phyloP scores from a whole-genome alignment of 2,329 filamentous ascomycete genomes.

The Escovopsis sp. region DNA sequence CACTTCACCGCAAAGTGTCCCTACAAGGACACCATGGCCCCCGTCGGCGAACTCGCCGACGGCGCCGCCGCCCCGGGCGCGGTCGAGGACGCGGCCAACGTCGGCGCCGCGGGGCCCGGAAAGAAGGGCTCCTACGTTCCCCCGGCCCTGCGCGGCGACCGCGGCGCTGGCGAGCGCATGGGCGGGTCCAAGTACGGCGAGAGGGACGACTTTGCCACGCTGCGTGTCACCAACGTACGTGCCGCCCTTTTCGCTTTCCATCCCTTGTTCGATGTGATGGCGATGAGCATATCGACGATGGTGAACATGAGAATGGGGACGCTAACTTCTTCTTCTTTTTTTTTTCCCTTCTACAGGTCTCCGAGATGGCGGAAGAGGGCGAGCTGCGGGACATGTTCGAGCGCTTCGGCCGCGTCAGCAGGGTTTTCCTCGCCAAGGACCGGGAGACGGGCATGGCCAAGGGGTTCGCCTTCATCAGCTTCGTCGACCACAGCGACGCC shows the following conservation, averaged over 20 bases:
- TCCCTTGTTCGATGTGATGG: neutral
- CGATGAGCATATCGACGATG: neutral
- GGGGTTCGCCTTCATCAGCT: slow-evolving; percentile 98
- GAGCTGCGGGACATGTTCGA: slow-evolving; percentile 98
- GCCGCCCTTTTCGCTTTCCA: too few species aligned
- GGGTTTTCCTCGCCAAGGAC: slow-evolving; percentile 97
- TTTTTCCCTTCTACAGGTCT: slow-evolving; percentile 59
- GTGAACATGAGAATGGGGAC: slow-evolving; percentile 11
- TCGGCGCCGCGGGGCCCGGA: slow-evolving; percentile 39
- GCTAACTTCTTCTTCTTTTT: too few species aligned
- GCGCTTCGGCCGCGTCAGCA: slow-evolving; percentile 87
- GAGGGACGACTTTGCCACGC: slow-evolving; percentile 87
- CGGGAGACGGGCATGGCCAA: slow-evolving; percentile 91
- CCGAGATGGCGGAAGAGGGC: slow-evolving; percentile 90
- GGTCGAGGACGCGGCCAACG: slow-evolving; percentile 32
- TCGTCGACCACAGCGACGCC: slow-evolving; percentile 77
- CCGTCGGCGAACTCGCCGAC: slow-evolving; percentile 42
- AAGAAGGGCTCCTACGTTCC: slow-evolving; percentile 84
- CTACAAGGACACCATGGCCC: slow-evolving; percentile 99
- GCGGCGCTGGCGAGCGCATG: slow-evolving; percentile 67
- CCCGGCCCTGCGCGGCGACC: slow-evolving; percentile 70
- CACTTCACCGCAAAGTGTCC: slow-evolving; percentile 99
- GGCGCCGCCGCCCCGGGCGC: slow-evolving; percentile 37
- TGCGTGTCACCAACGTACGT: slow-evolving; percentile 88
- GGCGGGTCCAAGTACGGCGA: slow-evolving; percentile 68